phyloP scores from a whole-genome alignment of 1,139 yeast genomes.

The Scheffersomyces stambukii region DNA sequence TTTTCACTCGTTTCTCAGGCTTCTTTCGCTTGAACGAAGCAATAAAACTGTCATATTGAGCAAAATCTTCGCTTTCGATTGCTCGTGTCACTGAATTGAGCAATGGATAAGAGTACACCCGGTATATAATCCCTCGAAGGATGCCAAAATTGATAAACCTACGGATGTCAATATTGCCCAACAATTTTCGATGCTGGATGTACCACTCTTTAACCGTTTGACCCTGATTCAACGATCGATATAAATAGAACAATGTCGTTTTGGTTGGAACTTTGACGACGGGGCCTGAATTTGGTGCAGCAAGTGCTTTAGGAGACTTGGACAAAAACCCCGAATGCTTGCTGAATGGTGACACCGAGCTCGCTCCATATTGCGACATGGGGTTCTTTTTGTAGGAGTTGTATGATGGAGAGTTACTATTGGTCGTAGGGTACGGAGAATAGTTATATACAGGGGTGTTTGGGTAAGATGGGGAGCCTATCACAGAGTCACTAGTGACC shows the following conservation, averaged over 20 bases:
- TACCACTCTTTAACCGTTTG: slow-evolving; percentile 81
- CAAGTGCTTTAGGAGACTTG: slow-evolving; percentile 7
- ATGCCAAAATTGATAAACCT: slow-evolving; percentile 86
- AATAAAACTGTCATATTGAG: slow-evolving; percentile 26
- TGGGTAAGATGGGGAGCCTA: slow-evolving; percentile 6
- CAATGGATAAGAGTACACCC: slow-evolving; percentile 77
- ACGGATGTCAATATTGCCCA: slow-evolving; percentile 71
- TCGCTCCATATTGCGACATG: slow-evolving; percentile 8
- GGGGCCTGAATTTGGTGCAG: slow-evolving; percentile 2
- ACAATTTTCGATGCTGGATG: slow-evolving; percentile 49
- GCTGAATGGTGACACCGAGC: slow-evolving; percentile 14
- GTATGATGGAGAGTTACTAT: slow-evolving; percentile 7
- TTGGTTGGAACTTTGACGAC: slow-evolving; percentile 52
- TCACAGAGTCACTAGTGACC: slow-evolving; percentile 25
- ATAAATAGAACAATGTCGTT: slow-evolving; percentile 67
- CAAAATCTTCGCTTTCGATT: slow-evolving; percentile 27
- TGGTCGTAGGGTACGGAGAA: slow-evolving; percentile 5
- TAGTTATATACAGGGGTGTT: slow-evolving; percentile 6
- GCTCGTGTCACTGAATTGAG: slow-evolving; percentile 34
- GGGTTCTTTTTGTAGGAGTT: slow-evolving; percentile 2
- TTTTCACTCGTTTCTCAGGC: slow-evolving; percentile 5
- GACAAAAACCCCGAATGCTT: slow-evolving; percentile 7
- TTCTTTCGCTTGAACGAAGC: slow-evolving; percentile 16
- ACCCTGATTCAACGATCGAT: slow-evolving; percentile 76
- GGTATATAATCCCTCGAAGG: slow-evolving; percentile 71